Evolutionary conservation across 108 stramenopile genomes (phyloP).

Genomic region (Skeletonema costatum): DNA sequence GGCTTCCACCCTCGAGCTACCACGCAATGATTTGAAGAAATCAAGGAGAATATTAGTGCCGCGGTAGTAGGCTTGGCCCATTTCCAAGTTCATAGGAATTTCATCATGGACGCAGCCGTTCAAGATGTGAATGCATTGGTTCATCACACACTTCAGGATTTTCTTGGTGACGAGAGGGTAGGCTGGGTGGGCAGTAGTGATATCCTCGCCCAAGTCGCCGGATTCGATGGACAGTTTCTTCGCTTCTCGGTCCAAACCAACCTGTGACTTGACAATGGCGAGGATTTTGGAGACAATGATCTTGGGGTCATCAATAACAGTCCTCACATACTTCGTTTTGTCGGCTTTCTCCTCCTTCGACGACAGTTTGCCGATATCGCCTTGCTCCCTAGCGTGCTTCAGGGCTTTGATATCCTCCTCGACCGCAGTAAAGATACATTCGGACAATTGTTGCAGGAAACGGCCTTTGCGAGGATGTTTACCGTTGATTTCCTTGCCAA

Average conservation of each 20-base stretch:
- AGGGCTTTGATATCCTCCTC: background rate
- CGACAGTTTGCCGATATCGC: background rate
- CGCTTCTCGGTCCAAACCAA: background rate
- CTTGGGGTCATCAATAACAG: background rate
- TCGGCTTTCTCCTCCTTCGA: background rate
- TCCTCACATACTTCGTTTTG: background rate
- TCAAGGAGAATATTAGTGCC: background rate
- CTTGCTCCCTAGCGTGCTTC: background rate
- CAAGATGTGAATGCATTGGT: conserved; percentile 14
- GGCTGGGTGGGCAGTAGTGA: conserved; percentile 1
- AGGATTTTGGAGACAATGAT: background rate
- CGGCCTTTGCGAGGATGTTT: background rate
- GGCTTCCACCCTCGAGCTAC: background rate
- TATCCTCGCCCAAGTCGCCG: background rate
- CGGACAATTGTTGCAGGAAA: background rate
- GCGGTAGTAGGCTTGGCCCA: background rate
- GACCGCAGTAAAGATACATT: background rate
- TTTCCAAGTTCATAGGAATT: background rate
- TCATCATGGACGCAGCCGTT: conserved; percentile 11
- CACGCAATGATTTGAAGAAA: background rate
- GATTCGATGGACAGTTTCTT: background rate
- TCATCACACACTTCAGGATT: background rate
- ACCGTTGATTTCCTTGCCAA: conserved; percentile 14
- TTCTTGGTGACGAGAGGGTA: conserved; percentile 22
- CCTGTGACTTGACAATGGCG: background rate